Conservation (phyloP, 345 rosid genomes). For the Garcia nutans region DNA sequence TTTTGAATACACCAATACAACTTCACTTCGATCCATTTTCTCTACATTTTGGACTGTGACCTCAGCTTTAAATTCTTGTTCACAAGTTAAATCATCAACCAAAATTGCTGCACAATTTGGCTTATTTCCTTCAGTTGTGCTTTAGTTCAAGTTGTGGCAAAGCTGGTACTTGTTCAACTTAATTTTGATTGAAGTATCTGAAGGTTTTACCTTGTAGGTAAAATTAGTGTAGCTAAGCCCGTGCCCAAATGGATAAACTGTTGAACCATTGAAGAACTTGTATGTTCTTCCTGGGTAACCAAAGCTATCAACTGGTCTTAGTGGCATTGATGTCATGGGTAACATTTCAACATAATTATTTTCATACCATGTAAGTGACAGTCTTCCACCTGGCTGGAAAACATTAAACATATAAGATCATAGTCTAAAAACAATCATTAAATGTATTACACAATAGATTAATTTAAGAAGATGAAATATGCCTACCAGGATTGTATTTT, state of each 20-base stretch:
- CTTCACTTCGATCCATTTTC: constrained; percentile 34
- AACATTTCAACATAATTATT: constrained; percentile 32
- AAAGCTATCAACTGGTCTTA: constrained; percentile 36
- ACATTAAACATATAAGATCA: neutral
- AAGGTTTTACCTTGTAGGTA: neutral
- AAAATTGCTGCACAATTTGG: neutral
- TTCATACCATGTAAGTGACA: constrained; percentile 1
- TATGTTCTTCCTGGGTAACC: constrained; percentile 62
- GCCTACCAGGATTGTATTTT: constrained; percentile 53
- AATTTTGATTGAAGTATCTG: neutral
- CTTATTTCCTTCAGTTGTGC: neutral
- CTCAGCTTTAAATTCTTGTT: constrained; percentile 7
- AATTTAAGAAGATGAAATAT: too few relatives aligned
- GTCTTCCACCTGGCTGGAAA: constrained; percentile 43
- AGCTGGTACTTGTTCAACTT: constrained; percentile 15
- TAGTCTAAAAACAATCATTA: too few relatives aligned
- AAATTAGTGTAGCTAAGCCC: constrained; percentile 53
- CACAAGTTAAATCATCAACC: constrained; percentile 6
- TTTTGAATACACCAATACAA: constrained; percentile 31
- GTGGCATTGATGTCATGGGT: constrained; percentile 56
- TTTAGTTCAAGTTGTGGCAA: constrained; percentile 21
- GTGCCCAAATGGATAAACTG: constrained; percentile 46
- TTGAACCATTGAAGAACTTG: constrained; percentile 49
- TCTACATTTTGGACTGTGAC: constrained; percentile 26
- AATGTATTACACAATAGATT: too few relatives aligned